Evolutionary conservation across 2,329 filamentous ascomycete genomes (phyloP).

Genomic region (Phyllachora maydis): DNA sequence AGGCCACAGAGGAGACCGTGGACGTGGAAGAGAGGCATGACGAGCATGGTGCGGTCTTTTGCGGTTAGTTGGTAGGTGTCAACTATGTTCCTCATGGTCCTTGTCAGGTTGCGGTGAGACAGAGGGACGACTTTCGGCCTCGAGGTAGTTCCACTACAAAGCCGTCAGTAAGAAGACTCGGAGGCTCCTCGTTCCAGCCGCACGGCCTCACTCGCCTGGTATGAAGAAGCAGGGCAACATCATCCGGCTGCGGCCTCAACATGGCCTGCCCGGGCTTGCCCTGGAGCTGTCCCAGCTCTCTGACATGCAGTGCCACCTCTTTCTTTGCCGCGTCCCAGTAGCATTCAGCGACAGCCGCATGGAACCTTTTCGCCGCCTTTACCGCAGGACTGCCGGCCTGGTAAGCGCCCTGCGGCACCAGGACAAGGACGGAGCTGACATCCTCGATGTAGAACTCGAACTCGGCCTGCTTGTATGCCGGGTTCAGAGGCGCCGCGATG

Average conservation of each 20-base stretch:
- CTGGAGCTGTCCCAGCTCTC: constrained; percentile 48
- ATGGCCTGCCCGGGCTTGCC: constrained; percentile 17
- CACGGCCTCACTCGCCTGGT: too few species aligned
- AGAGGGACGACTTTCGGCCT: constrained; percentile 70
- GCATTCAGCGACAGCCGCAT: constrained; percentile 70
- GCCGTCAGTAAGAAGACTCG: too few species aligned
- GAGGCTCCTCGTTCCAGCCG: too few species aligned
- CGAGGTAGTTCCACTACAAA: constrained; percentile 69
- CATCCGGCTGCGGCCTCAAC: constrained; percentile 41
- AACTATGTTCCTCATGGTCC: constrained; percentile 70
- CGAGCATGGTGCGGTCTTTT: constrained; percentile 60
- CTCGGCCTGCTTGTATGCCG: constrained; percentile 73
- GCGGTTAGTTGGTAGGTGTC: constrained; percentile 53
- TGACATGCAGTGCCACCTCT: constrained; percentile 59
- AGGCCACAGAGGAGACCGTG: constrained; percentile 74
- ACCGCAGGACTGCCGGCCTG: constrained; percentile 48
- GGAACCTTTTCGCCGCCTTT: constrained; percentile 56
- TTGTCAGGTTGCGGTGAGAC: constrained; percentile 61
- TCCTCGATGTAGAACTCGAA: constrained; percentile 89
- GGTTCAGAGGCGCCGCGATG: constrained; percentile 72
- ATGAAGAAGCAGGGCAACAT: constrained; percentile 64
- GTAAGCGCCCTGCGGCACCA: constrained; percentile 55
- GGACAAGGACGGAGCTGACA: constrained; percentile 55
- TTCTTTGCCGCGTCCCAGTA: constrained; percentile 47
- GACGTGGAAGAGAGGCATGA: constrained; percentile 84